Evolutionary conservation across 2,329 filamentous ascomycete species (phyloP), one percentile per base, ranked within the genome.

Genomic region (Thelonectria rubi): DNA sequence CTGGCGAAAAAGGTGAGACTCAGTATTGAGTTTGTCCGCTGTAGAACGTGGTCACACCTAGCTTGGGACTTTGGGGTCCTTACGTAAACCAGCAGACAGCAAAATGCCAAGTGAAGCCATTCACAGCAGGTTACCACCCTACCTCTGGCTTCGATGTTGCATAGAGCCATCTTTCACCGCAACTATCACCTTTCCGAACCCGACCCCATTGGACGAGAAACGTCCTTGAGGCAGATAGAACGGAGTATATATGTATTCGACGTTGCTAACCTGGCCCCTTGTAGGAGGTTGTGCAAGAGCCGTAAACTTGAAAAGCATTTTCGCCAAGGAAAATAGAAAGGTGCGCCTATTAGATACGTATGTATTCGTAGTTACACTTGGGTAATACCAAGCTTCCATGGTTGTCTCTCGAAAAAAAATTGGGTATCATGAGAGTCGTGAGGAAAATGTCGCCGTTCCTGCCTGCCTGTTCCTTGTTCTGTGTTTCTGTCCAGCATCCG

Each of bases 391-490:
- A 26, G 32, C 26, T 18, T n/a, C n/a, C n/a, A n/a, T 42, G 34
- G 15, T 53, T 17, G n/a, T 42, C 26, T 30, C 26, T 30, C 26
- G 26, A 10, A n/a, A n/a, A 49, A 56, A 40, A 47, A 55, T 48
- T 50, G 60, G 60, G 60, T 62, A 62, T 62, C 60, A 59, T 45
- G 34, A 51, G 54, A 49, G 30, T 52, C 45, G 15, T 18, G 40
- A 42, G 42, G 6, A 51, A 55, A 60, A 51, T 60, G 30, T 45
- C 32, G 32, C 57, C 30, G 37, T 43, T 52, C 39, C 43, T 40
- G 9, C 40, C 40, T 43, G n/a, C 58, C 26, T 45, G 40, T 48
- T 50, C 46, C 58, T 21, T 56, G 51, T 40, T 53, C 40, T 14
- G 21, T 24, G 26, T 30, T 30, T 30, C 18, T 46, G 20, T 20